These are phyloP conservation scores for Nyssa sinensis DNA, from an alignment of 148 eudicot genomes.

Conservation along the genomic window DNA sequence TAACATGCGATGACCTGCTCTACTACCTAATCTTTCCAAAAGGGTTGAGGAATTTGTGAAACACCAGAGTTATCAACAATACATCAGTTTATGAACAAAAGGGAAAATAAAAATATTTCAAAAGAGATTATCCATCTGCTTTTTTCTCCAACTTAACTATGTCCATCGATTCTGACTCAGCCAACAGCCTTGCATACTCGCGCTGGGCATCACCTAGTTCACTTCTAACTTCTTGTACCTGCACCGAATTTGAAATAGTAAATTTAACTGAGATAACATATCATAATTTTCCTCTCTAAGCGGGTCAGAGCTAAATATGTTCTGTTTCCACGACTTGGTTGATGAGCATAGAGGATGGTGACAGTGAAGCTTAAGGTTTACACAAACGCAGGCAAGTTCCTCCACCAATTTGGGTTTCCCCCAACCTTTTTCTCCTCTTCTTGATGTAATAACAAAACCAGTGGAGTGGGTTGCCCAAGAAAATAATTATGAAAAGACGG, in stretches of 20 bases:
- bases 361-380: not conserved
- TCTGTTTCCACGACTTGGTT: not conserved
- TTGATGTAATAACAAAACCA: too few species aligned
- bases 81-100: not conserved
- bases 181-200: conserved; percentile 4
- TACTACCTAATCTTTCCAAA: not conserved
- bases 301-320: not conserved
- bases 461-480: too few species aligned
- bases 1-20: not conserved
- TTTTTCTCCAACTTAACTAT: not conserved
- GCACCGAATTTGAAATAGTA: not conserved
- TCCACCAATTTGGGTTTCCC: not conserved
- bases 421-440: too few species aligned
- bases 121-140: not conserved
- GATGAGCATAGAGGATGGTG: not conserved
- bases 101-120: not conserved
- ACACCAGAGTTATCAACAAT: not conserved
- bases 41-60: not conserved
- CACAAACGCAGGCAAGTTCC: not conserved
- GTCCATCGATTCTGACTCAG: conserved; percentile 1
- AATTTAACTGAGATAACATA: not conserved
- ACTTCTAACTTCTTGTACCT: conserved; percentile 12
- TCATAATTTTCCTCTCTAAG: not conserved
- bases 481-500: too few species aligned
- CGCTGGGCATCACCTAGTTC: conserved; percentile 10